phyloP scores from a whole-genome alignment of 805 yeast genomes.

The Candida pseudofarinosa region DNA sequence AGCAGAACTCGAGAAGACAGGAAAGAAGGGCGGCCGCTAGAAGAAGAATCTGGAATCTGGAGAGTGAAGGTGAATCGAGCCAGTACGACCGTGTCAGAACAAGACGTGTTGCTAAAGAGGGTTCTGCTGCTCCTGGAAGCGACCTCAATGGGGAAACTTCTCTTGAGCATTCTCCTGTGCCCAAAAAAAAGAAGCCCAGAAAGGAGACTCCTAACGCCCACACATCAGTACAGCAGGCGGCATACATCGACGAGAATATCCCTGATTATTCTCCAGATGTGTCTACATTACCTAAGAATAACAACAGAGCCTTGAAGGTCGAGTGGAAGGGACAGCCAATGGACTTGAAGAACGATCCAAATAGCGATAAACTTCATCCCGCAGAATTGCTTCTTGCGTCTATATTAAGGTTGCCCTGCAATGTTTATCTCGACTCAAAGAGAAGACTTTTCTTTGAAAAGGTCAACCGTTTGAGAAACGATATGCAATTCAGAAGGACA shows the following conservation, averaged over 20 bases:
- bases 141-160: conserved; percentile 5
- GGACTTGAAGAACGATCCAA: conserved; percentile 80
- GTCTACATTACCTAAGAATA: conserved; percentile 57
- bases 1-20: conserved; percentile 6
- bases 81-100: conserved; percentile 51
- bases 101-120: conserved; percentile 48
- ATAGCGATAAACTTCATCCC: conserved; percentile 72
- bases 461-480: conserved; percentile 65
- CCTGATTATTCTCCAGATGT: conserved; percentile 82
- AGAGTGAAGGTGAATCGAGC: conserved; percentile 30
- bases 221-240: conserved; percentile 40
- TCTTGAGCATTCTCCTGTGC: conserved; percentile 12
- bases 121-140: conserved; percentile 12
- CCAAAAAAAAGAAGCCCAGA: conserved; percentile 41
- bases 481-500: conserved; percentile 86
- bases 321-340: conserved; percentile 99
- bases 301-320: conserved; percentile 69
- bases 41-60: conserved; percentile 16
- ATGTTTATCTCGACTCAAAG: conserved; percentile 63
- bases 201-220: conserved; percentile 24
- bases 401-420: conserved; percentile 82
- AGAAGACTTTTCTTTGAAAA: conserved; percentile 86
- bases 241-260: conserved; percentile 62
- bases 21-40: conserved; percentile 4
- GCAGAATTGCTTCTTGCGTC: conserved; percentile 87